Evolutionary conservation across 2,329 filamentous ascomycete genomes (phyloP).

Genomic region (Eurotiales sp.): DNA sequence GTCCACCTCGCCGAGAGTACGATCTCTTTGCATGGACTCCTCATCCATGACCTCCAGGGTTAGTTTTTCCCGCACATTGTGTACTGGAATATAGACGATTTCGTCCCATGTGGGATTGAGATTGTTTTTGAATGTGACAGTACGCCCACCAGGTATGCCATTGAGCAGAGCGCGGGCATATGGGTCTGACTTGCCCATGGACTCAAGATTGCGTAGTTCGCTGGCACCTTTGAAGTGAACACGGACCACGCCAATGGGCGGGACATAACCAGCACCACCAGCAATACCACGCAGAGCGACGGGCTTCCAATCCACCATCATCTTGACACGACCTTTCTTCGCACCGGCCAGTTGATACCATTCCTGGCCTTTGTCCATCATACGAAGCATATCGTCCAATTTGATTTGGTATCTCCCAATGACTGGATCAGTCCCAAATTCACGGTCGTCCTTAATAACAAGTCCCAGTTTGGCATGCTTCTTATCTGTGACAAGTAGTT

Average conservation of each 20-base stretch:
- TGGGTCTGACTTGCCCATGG: slow-evolving; percentile 93
- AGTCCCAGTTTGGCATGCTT: slow-evolving; percentile 86
- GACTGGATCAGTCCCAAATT: slow-evolving; percentile 75
- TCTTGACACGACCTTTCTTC: slow-evolving; percentile 80
- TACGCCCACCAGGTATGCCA: slow-evolving; percentile 84
- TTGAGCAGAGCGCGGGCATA: slow-evolving; percentile 87
- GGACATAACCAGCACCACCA: slow-evolving; percentile 80
- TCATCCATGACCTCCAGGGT: slow-evolving; percentile 94
- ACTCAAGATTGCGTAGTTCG: slow-evolving; percentile 86
- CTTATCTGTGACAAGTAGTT: slow-evolving; percentile 90
- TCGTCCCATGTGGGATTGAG: slow-evolving; percentile 95
- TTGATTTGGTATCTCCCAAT: slow-evolving; percentile 94
- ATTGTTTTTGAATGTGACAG: slow-evolving; percentile 94
- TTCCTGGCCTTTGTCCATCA: slow-evolving; percentile 88
- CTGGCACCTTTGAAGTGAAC: slow-evolving; percentile 83
- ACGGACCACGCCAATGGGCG: slow-evolving; percentile 91
- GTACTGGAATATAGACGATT: slow-evolving; percentile 87
- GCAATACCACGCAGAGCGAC: slow-evolving; percentile 77
- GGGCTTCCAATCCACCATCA: slow-evolving; percentile 92
- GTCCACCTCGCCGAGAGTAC: slow-evolving; percentile 78
- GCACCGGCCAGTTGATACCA: slow-evolving; percentile 88
- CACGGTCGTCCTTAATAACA: slow-evolving; percentile 92
- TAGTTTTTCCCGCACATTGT: slow-evolving; percentile 77
- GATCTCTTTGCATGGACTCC: slow-evolving; percentile 86
- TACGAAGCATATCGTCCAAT: slow-evolving; percentile 84